These are phyloP conservation scores for Claviceps spartinae DNA, from an alignment of 2,329 filamentous ascomycete species.

Conservation along the genomic window DNA sequence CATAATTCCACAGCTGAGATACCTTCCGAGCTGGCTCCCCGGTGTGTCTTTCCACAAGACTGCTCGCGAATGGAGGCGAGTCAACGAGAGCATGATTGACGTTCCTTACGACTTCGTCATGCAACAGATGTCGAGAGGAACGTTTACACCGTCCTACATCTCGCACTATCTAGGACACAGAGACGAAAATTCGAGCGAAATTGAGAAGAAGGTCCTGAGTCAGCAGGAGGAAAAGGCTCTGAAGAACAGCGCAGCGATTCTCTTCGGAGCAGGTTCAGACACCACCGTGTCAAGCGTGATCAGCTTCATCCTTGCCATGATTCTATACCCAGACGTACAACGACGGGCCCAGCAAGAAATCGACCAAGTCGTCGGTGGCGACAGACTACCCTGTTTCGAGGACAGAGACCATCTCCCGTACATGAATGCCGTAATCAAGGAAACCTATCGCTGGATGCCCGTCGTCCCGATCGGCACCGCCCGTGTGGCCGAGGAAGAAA, in stretches of 20 bases:
- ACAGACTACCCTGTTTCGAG: constrained; percentile 27
- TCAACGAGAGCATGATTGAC: constrained; percentile 9
- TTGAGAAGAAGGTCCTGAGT: background rate
- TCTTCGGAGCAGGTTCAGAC: constrained; percentile 9
- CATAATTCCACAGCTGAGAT: constrained; percentile 15
- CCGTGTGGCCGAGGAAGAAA: constrained; percentile 21
- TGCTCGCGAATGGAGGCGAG: constrained; percentile 13
- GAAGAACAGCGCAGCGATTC: background rate
- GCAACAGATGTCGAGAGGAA: constrained; percentile 13
- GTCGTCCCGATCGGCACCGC: constrained; percentile 22
- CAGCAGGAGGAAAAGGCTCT: background rate
- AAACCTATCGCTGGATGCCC: constrained; percentile 18
- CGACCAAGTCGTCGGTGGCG: constrained; percentile 26
- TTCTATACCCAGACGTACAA: constrained; percentile 27
- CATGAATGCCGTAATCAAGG: constrained; percentile 17
- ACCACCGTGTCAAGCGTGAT: constrained; percentile 1
- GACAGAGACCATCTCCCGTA: constrained; percentile 33
- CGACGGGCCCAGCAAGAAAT: constrained; percentile 26
- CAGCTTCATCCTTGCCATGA: constrained; percentile 32
- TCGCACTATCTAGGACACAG: constrained; percentile 7
- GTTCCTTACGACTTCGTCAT: constrained; percentile 19
- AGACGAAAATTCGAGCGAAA: too few relatives aligned
- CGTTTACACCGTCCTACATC: constrained; percentile 13
- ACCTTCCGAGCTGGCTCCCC: constrained; percentile 18
- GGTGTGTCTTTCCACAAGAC: constrained; percentile 18